phyloP scores from a whole-genome alignment of 306 rosid species.

The Quercus ilex region DNA sequence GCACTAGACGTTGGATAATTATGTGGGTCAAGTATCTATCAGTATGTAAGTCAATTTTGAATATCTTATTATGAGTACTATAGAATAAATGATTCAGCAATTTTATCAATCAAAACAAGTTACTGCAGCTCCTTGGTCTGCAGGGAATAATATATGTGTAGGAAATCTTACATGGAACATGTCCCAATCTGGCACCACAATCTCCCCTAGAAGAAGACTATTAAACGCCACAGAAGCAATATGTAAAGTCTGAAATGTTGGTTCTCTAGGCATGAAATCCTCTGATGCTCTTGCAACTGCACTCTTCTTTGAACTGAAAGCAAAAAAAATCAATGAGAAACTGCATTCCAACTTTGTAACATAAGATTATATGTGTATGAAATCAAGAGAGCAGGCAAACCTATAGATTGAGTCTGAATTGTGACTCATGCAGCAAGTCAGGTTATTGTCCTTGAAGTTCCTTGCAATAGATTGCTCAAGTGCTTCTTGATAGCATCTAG shows the following conservation, averaged over 20 bases:
- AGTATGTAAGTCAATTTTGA: neutral
- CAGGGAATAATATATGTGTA: neutral
- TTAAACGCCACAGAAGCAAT: slow-evolving; percentile 67
- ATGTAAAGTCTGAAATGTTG: slow-evolving; percentile 70
- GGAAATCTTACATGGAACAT: slow-evolving; percentile 61
- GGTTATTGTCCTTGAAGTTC: slow-evolving; percentile 51
- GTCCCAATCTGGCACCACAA: slow-evolving; percentile 79
- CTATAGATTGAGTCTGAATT: slow-evolving; percentile 63
- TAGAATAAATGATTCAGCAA: neutral
- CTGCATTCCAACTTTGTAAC: neutral
- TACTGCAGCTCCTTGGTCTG: neutral
- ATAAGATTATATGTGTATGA: neutral
- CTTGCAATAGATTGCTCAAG: slow-evolving; percentile 50
- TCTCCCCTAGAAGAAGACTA: slow-evolving; percentile 73
- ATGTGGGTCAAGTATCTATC: neutral
- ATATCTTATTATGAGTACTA: neutral
- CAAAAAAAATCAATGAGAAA: slow-evolving; percentile 4
- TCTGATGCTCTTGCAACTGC: slow-evolving; percentile 72
- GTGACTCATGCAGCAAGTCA: slow-evolving; percentile 67
- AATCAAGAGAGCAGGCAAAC: slow-evolving; percentile 27
- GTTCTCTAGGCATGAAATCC: slow-evolving; percentile 80
- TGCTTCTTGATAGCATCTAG: slow-evolving; percentile 56
- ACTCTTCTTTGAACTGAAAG: slow-evolving; percentile 56
- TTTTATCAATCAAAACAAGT: neutral
- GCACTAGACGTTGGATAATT: neutral